Percentiles rank a stretch among this genome's conserved stretches.
Evolutionary conservation across 768 basidiomycete species (phyloP).

Genomic region (Boletus pseudo-olivaceus): DNA sequence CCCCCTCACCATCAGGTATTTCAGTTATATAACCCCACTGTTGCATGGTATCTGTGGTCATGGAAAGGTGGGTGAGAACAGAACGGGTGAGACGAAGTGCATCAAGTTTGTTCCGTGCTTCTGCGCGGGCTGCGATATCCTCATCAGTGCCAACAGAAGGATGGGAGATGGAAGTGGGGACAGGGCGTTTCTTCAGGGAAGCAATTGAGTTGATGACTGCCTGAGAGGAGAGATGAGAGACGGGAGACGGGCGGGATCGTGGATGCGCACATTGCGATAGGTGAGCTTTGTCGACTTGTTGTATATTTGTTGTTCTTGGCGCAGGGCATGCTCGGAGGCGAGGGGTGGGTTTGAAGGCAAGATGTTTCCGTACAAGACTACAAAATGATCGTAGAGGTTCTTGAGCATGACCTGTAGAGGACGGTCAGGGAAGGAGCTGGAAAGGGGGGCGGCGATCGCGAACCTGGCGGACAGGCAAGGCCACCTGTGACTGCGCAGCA

Average conservation of each 20-base stretch:
- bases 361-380: constrained; percentile 59
- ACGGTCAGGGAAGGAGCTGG: neutral
- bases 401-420: constrained; percentile 66
- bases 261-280: constrained; percentile 69
- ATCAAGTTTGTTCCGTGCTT: constrained; percentile 51
- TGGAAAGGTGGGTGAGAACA: constrained; percentile 55
- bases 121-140: constrained; percentile 53
- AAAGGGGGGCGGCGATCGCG: constrained; percentile 8
- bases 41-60: constrained; percentile 54
- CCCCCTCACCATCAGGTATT: constrained; percentile 66
- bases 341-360: constrained; percentile 52
- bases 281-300: constrained; percentile 69
- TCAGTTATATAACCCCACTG: constrained; percentile 70
- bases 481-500: constrained; percentile 65
- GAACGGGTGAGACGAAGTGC: constrained; percentile 50
- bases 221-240: constrained; percentile 29
- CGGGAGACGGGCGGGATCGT: neutral
- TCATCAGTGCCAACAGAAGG: constrained; percentile 76
- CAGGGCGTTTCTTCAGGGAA: constrained; percentile 47
- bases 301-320: constrained; percentile 81
- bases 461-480: constrained; percentile 74
- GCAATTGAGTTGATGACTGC: constrained; percentile 52
- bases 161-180: constrained; percentile 58
- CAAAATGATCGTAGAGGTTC: constrained; percentile 68
- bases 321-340: constrained; percentile 74